A percentile compares a stretch with the other conserved stretches of the same genome.
Conservation (phyloP, 2,329 filamentous ascomycete species). For the Penicillium sp. region DNA sequence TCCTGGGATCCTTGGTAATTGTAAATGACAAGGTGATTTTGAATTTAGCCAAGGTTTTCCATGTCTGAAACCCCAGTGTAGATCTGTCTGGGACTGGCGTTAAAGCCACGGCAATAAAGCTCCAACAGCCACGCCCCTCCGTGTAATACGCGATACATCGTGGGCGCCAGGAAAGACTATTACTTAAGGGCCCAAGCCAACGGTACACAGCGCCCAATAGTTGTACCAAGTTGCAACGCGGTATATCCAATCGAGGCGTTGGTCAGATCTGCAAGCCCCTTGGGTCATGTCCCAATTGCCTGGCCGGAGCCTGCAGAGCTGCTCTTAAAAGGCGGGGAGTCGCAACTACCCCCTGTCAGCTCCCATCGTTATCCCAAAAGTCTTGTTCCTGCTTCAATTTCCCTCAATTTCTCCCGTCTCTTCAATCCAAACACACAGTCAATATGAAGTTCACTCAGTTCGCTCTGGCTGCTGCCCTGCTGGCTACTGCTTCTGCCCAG, state of each 20-base stretch:
- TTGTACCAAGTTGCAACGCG: background rate
- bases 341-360: background rate
- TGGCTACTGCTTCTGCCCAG: constrained; percentile 52
- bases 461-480: constrained; percentile 56
- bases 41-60: too few species aligned
- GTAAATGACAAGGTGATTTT: too few species aligned
- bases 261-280: constrained; percentile 9
- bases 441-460: constrained; percentile 55
- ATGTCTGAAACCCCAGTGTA: too few species aligned
- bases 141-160: background rate
- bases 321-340: constrained; percentile 3
- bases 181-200: background rate
- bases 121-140: background rate
- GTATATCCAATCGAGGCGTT: constrained; percentile 5
- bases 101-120: background rate
- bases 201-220: constrained; percentile 8
- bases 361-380: background rate
- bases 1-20: too few species aligned
- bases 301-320: background rate
- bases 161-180: background rate
- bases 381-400: constrained; percentile 8
- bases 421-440: background rate
- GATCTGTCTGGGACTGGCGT: background rate
- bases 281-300: background rate
- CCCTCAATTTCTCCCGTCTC: constrained; percentile 6